Evolutionary conservation across 2,329 filamentous ascomycete species (phyloP), one percentile per base, ranked within the genome.

Genomic region (Ceratocystis alfenasii): DNA sequence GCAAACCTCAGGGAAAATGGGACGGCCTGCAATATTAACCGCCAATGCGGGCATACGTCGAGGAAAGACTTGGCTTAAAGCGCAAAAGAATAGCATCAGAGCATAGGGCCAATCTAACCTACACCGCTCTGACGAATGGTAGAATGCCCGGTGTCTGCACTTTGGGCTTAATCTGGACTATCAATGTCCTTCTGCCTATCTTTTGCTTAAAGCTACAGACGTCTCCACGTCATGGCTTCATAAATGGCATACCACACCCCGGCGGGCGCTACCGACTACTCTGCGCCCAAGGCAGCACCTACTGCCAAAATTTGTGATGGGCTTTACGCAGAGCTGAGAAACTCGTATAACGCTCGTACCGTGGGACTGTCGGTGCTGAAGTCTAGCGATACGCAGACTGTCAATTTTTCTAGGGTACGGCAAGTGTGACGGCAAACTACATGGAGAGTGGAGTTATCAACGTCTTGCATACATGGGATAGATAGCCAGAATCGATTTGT

Each of bases 251-350:
- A 80, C 71, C 68, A 81, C 7, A 74, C 79, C 5, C 78, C 80
- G 0, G 80, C 83, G 1, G 77, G 77, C 65, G 79, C 86, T 75
- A 79, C 83, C 8, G 83, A 87, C 72, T 87, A 87, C 73, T 75
- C 76, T 0, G 77, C 80, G 2, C 79, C 77, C 64, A 87, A 87
- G 74, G 77, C 83, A 1, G 83, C 82, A 0, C 6, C 30, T 7
- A 79, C 82, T 0, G 71, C 84, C 1, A 74, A 80, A 8, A 83
- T 87, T 73, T 83, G 87, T 70, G 84, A 87, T 71, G 84, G 77
- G 0, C 72, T 83, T 0, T 73, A 76, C 0, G 74, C 77, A 1
- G 81, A 84, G 70, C 70, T 84, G 46, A 75, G 75, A 46, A 79
- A 78, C 5, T 72, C 77, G 10, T 83, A 85, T 70, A 77, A 79